Evolutionary conservation across 2,329 filamentous ascomycete species (phyloP).

Genomic region (Colletotrichum liaoningense): DNA sequence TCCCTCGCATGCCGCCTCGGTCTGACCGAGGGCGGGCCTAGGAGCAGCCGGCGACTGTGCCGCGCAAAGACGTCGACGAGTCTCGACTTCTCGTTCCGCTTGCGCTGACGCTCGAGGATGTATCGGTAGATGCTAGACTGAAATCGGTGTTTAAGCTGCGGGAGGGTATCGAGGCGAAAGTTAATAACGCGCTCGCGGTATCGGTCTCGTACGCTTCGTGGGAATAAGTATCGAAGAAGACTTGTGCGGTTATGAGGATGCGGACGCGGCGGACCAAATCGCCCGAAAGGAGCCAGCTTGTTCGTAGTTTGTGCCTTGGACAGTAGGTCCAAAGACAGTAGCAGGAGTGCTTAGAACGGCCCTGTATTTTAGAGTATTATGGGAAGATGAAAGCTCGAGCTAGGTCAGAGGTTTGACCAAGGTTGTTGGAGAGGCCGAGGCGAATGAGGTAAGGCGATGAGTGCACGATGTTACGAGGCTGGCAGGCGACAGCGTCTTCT

Average conservation of each 20-base stretch:
- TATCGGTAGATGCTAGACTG: constrained; percentile 84
- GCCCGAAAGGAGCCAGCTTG: constrained; percentile 59
- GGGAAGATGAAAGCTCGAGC: neutral
- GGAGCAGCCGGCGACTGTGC: constrained; percentile 58
- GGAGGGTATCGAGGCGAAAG: constrained; percentile 81
- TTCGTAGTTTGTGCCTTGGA: constrained; percentile 31
- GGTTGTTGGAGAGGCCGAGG: neutral
- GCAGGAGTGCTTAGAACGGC: constrained; percentile 7
- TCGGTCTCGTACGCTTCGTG: constrained; percentile 68
- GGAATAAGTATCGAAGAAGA: constrained; percentile 76
- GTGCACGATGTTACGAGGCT: constrained; percentile 21
- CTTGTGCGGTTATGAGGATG: constrained; percentile 57
- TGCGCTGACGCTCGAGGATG: constrained; percentile 73
- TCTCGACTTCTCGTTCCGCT: constrained; percentile 59
- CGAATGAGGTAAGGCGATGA: neutral
- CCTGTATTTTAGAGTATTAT: constrained; percentile 13
- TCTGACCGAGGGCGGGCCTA: constrained; percentile 49
- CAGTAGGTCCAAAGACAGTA: constrained; percentile 18
- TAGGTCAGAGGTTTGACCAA: neutral
- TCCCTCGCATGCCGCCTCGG: constrained; percentile 45
- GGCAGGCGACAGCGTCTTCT: constrained; percentile 33
- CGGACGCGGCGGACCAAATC: constrained; percentile 51
- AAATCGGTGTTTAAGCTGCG: constrained; percentile 74
- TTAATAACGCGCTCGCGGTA: constrained; percentile 74
- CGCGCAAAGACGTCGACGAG: constrained; percentile 56